phyloP scores from a whole-genome alignment of 2,329 filamentous ascomycete genomes.

The Chalaropsis ovoidea region DNA sequence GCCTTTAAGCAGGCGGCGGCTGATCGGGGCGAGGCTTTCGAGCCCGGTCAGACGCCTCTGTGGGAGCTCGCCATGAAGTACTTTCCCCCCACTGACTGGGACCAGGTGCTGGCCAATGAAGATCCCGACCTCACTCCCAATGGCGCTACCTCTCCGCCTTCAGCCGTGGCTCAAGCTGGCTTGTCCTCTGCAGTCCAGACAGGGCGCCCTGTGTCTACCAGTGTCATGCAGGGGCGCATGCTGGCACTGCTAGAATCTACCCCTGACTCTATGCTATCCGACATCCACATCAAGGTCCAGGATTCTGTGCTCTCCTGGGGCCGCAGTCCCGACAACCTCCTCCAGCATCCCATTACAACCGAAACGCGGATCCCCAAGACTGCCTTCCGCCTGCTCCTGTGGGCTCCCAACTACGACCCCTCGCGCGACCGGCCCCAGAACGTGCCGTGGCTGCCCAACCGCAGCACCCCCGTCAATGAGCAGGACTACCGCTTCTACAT shows the following conservation, averaged over 20 bases:
- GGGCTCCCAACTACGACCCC: slow-evolving; percentile 56
- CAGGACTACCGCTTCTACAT: slow-evolving; percentile 61
- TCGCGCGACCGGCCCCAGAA: slow-evolving; percentile 43
- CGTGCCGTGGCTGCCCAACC: slow-evolving; percentile 33
- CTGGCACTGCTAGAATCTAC: slow-evolving; percentile 46
- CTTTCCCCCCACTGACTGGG: slow-evolving; percentile 40
- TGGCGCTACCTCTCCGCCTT: not conserved
- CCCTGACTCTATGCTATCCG: slow-evolving; percentile 52
- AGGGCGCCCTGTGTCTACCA: not conserved
- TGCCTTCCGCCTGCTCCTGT: slow-evolving; percentile 68
- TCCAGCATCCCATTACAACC: slow-evolving; percentile 49
- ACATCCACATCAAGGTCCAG: slow-evolving; percentile 55
- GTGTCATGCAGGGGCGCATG: not conserved
- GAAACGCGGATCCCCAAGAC: slow-evolving; percentile 72
- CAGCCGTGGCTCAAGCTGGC: not conserved
- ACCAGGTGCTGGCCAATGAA: slow-evolving; percentile 25
- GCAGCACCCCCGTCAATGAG: slow-evolving; percentile 33
- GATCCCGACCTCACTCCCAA: not conserved
- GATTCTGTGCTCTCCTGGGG: slow-evolving; percentile 68
- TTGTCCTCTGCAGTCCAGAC: not conserved
- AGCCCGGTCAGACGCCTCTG: slow-evolving; percentile 41
- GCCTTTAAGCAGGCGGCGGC: slow-evolving; percentile 46
- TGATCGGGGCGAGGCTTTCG: slow-evolving; percentile 44
- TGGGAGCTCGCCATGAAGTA: slow-evolving; percentile 51
- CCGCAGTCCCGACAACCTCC: slow-evolving; percentile 56